Conservation (phyloP, 192 early-diverging fungal species). For the Rhizophagus prolifer region DNA sequence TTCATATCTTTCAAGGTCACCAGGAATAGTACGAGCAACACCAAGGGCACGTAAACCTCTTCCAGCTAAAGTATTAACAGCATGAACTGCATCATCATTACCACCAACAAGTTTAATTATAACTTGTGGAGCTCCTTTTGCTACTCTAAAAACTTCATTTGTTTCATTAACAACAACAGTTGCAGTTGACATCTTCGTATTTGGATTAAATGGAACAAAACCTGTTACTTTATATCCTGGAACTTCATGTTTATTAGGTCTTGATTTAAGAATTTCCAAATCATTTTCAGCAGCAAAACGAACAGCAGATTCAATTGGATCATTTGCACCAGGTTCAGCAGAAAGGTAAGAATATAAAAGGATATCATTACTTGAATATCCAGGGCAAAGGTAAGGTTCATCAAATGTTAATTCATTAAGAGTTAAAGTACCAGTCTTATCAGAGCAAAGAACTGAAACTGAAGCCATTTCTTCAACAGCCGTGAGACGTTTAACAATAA, state of each 20-base stretch:
- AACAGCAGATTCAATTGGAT: slow-evolving; percentile 88
- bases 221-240: slow-evolving; percentile 90
- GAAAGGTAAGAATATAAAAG: slow-evolving; percentile 80
- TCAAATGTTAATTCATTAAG: slow-evolving; percentile 93
- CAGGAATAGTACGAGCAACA: slow-evolving; percentile 78
- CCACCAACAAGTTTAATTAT: slow-evolving; percentile 81
- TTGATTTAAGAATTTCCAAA: slow-evolving; percentile 64
- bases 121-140: slow-evolving; percentile 95
- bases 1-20: slow-evolving; percentile 65
- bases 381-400: slow-evolving; percentile 72
- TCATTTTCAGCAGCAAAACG: slow-evolving; percentile 78
- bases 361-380: slow-evolving; percentile 72
- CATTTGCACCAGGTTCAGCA: slow-evolving; percentile 87
- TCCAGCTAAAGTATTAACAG: slow-evolving; percentile 81
- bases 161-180: slow-evolving; percentile 78
- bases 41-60: slow-evolving; percentile 90
- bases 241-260: slow-evolving; percentile 52
- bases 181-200: slow-evolving; percentile 88
- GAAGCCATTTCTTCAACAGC: slow-evolving; percentile 95
- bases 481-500: slow-evolving; percentile 93
- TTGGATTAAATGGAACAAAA: slow-evolving; percentile 93
- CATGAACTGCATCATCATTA: slow-evolving; percentile 77
- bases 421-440: slow-evolving; percentile 91
- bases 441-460: slow-evolving; percentile 80
- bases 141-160: slow-evolving; percentile 80